phyloP scores from a whole-genome alignment of 1,139 yeast genomes.

The Diutina siamensis region DNA sequence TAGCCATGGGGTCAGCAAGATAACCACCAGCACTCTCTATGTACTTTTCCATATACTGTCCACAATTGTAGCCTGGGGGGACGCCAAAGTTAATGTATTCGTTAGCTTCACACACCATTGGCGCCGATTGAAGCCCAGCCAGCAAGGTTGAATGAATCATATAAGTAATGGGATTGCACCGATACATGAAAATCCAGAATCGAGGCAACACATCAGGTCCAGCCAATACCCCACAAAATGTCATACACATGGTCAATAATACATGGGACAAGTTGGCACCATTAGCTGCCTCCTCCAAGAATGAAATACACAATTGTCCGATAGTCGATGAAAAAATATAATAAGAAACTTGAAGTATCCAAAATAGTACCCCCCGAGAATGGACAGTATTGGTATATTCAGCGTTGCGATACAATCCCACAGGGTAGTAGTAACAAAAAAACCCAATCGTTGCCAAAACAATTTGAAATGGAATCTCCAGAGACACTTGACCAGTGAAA shows the following conservation, averaged over 20 bases:
- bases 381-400: slow-evolving; percentile 6
- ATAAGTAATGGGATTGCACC: slow-evolving; percentile 43
- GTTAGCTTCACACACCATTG: slow-evolving; percentile 7
- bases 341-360: slow-evolving; percentile 30
- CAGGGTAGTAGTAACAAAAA: slow-evolving; percentile 33
- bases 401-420: slow-evolving; percentile 27
- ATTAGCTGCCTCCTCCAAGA: slow-evolving; percentile 28
- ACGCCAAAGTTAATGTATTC: slow-evolving; percentile 8
- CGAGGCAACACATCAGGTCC: slow-evolving; percentile 36
- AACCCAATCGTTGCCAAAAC: slow-evolving; percentile 23
- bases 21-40: slow-evolving; percentile 32
- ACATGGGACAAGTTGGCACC: slow-evolving; percentile 34
- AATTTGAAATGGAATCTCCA: slow-evolving; percentile 25
- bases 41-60: slow-evolving; percentile 28
- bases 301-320: slow-evolving; percentile 28
- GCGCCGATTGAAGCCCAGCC: slow-evolving; percentile 12
- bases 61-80: slow-evolving; percentile 35
- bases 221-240: slow-evolving; percentile 49
- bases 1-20: slow-evolving; percentile 38
- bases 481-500: slow-evolving; percentile 23
- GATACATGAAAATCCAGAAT: slow-evolving; percentile 48
- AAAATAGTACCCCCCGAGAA: slow-evolving; percentile 11
- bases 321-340: slow-evolving; percentile 31
- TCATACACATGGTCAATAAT: slow-evolving; percentile 25
- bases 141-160: slow-evolving; percentile 41